Evolutionary conservation across 805 yeast genomes (phyloP), one percentile per base, ranked within the genome.

Genomic region (Maudiozyma serrabonitensis): DNA sequence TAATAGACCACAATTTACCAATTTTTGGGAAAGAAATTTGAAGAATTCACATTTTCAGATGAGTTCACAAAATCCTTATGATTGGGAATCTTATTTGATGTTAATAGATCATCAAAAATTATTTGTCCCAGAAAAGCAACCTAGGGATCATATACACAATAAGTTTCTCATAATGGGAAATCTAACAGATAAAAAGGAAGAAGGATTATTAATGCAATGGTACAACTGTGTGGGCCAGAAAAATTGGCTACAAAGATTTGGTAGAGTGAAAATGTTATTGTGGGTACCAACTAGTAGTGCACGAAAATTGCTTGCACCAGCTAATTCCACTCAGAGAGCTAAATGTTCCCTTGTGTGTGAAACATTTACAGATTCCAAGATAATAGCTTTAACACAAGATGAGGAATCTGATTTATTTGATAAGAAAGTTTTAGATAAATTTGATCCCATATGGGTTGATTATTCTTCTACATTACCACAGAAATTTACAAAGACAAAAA

Each of bases 171-270:
- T 80, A 32, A 68, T 80, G 6, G 90, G 81, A 2, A 79, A 82
- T 58, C 68, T 84, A 28, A 73, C 84, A 0, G 70, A 74, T 19
- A 46, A 60, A 37, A 60, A 69, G 8, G 85, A 84, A 12, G 93
- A 84, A 61, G 80, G 83, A 46, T 73, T 87, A 16, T 64, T 84
- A 25, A 80, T 84, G 50, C 95, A 87, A 66, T 84, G 88, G 80
- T 63, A 84, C 32, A 76, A 75, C 52, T 84, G 95, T 64, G 69
- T 82, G 28, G 81, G 77, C 0, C 75, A 82, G 60, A 71, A 75
- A 45, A 85, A 84, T 59, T 87, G 95, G 96, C 62, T 87, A 8
- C 82, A 81, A 53, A 71, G 73, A 55, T 84, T 75, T 64, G 86
- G 95, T 8, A 75, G 84, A 45, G 90, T 89, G 2, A 73, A 87